phyloP scores from a whole-genome alignment of 495 filamentous ascomycete genomes.

The Chaetomidium leptoderma region DNA sequence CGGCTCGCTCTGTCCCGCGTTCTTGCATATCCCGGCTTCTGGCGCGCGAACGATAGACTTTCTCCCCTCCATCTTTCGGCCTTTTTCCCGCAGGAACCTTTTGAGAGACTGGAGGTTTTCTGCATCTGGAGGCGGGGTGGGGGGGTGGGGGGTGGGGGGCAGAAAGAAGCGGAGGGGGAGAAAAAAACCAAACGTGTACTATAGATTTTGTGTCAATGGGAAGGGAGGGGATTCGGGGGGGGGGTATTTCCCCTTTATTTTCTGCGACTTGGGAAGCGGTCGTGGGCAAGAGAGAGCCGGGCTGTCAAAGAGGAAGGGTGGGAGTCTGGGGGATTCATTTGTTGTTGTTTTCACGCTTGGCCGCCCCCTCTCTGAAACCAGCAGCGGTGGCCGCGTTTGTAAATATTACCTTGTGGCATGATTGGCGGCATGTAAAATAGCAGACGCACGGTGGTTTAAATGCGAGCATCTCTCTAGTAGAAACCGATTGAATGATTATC shows the following conservation, averaged over 20 bases:
- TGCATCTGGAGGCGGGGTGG: no score
- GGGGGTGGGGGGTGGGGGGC: no score
- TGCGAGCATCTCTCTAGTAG: no score
- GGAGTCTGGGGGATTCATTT: not conserved
- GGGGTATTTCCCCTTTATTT: not conserved
- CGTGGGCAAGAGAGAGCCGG: not conserved
- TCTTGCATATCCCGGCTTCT: constrained; percentile 5
- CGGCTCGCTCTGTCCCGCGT: constrained; percentile 1
- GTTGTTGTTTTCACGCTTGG: not conserved
- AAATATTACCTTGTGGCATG: constrained; percentile 12
- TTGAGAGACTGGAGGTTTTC: no score
- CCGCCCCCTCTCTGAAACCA: not conserved
- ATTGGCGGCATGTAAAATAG: constrained; percentile 8
- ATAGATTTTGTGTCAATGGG: constrained; percentile 6
- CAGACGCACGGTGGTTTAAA: constrained; percentile 2
- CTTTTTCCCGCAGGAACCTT: no score
- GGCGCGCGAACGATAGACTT: constrained; percentile 10
- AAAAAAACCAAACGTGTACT: not conserved
- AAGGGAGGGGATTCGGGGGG: not conserved
- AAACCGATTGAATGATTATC: no score
- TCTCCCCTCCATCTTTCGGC: not conserved
- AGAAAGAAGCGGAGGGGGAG: not conserved
- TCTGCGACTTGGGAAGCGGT: not conserved
- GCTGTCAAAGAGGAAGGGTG: not conserved
- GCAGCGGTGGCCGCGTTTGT: constrained; percentile 11